Percentiles rank a stretch among this genome's conserved stretches.
These are phyloP conservation scores for Acanthochlamys bracteata DNA, from an alignment of 106 monocot species.

Conservation along the genomic window DNA sequence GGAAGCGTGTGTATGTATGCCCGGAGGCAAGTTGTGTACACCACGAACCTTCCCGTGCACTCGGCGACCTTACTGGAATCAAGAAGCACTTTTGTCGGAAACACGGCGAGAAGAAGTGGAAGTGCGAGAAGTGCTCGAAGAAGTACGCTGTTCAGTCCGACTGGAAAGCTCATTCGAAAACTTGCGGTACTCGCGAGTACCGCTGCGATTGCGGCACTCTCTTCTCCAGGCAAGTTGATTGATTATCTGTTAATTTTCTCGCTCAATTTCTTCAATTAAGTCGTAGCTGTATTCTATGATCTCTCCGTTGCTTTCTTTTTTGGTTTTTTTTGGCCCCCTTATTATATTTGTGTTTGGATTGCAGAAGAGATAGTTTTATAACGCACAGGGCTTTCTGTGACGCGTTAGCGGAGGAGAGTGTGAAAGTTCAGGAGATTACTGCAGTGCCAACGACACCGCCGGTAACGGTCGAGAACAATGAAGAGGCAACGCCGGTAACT, in stretches of 20 bases:
- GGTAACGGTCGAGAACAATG: neutral
- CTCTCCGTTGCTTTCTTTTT: no score
- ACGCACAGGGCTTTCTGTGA: slow-evolving; percentile 43
- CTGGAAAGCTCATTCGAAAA: slow-evolving; percentile 37
- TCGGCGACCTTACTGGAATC: slow-evolving; percentile 45
- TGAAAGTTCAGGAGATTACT: slow-evolving; percentile 5
- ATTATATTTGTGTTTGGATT: neutral
- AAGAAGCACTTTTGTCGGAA: slow-evolving; percentile 40
- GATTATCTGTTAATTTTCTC: no score
- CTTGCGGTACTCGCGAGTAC: slow-evolving; percentile 34
- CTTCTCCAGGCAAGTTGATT: slow-evolving; percentile 15
- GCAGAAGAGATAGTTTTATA: slow-evolving; percentile 37
- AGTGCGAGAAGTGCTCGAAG: slow-evolving; percentile 50
- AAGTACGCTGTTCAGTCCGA: slow-evolving; percentile 40
- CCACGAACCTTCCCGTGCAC: slow-evolving; percentile 51
- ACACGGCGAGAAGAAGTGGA: slow-evolving; percentile 45
- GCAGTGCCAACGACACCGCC: neutral
- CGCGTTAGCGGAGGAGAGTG: slow-evolving; percentile 34
- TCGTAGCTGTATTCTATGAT: neutral
- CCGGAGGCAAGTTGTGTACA: slow-evolving; percentile 58
- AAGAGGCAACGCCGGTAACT: neutral
- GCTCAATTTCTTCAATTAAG: no score
- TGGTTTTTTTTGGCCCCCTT: neutral
- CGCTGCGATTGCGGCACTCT: slow-evolving; percentile 39
- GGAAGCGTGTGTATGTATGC: slow-evolving; percentile 57